A percentile compares a stretch with the other conserved stretches of the same genome.
Conservation (phyloP, 495 filamentous ascomycete species). For the Penicillium maclennaniae region DNA sequence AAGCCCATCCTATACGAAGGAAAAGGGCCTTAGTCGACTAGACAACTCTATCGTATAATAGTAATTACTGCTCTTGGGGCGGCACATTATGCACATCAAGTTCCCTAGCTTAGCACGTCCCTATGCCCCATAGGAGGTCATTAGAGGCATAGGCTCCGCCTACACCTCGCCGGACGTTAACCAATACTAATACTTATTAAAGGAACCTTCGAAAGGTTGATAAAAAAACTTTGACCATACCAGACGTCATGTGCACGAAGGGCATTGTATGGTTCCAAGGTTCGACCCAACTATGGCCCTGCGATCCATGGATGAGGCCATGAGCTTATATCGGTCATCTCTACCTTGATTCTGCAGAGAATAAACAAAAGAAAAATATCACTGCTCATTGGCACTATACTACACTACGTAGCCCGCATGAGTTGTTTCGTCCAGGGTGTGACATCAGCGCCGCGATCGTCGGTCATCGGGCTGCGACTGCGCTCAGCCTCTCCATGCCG, state of each 20-base stretch:
- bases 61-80: no score
- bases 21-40: no score
- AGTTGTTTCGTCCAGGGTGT: constrained; percentile 9
- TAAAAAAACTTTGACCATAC: neutral
- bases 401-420: neutral
- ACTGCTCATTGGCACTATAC: neutral
- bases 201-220: no score
- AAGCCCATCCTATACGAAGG: no score
- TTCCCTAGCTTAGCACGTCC: no score
- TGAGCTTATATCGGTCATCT: neutral
- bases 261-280: neutral
- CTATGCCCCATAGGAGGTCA: no score
- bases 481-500: constrained; percentile 9
- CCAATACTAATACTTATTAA: no score
- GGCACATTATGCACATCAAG: no score
- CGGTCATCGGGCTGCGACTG: constrained; percentile 10
- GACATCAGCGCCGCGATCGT: constrained; percentile 23
- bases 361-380: constrained; percentile 1
- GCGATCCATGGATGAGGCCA: neutral
- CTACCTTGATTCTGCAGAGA: neutral
- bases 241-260: constrained; percentile 3
- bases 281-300: neutral
- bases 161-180: no score
- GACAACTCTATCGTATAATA: no score
- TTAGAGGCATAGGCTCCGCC: no score